Conservation (phyloP, 2,329 filamentous ascomycete species). For the Cordyceps sp. region DNA sequence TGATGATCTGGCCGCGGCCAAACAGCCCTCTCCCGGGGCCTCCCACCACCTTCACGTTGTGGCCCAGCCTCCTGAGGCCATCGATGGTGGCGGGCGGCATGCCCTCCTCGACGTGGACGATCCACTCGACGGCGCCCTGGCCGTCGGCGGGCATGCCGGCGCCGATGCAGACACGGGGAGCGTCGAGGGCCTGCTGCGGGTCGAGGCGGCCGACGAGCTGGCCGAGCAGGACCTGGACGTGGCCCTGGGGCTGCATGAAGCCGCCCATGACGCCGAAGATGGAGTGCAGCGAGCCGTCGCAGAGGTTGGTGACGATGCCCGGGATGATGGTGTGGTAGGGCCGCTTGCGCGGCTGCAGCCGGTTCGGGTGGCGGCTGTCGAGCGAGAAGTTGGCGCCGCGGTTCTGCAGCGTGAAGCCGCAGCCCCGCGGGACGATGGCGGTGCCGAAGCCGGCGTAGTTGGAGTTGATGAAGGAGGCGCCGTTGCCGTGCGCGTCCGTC, state of each 20-base stretch:
- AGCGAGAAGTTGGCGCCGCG: constrained; percentile 78
- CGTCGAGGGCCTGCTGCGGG: constrained; percentile 79
- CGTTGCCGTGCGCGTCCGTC: constrained; percentile 70
- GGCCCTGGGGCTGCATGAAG: constrained; percentile 96
- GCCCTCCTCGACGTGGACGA: constrained; percentile 69
- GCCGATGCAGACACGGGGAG: constrained; percentile 78
- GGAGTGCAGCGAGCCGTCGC: constrained; percentile 59
- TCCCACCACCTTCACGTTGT: constrained; percentile 52
- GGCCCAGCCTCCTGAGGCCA: constrained; percentile 53
- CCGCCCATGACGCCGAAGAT: constrained; percentile 96
- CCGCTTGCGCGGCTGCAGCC: constrained; percentile 62
- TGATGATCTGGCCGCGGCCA: constrained; percentile 75
- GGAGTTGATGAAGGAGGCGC: constrained; percentile 91
- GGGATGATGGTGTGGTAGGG: constrained; percentile 98
- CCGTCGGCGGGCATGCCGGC: constrained; percentile 49
- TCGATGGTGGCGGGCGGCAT: constrained; percentile 52
- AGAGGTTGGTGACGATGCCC: constrained; percentile 64
- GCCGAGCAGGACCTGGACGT: constrained; percentile 82
- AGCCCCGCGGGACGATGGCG: constrained; percentile 65
- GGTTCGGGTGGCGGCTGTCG: constrained; percentile 56
- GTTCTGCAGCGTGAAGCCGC: constrained; percentile 90
- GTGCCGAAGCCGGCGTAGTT: constrained; percentile 87
- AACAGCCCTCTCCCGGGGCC: constrained; percentile 54
- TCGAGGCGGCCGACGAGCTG: constrained; percentile 69
- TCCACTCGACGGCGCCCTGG: constrained; percentile 36